Evolutionary conservation across 139 green algal genomes (phyloP), one percentile per base, ranked within the genome.

Genomic region (Chara braunii): DNA sequence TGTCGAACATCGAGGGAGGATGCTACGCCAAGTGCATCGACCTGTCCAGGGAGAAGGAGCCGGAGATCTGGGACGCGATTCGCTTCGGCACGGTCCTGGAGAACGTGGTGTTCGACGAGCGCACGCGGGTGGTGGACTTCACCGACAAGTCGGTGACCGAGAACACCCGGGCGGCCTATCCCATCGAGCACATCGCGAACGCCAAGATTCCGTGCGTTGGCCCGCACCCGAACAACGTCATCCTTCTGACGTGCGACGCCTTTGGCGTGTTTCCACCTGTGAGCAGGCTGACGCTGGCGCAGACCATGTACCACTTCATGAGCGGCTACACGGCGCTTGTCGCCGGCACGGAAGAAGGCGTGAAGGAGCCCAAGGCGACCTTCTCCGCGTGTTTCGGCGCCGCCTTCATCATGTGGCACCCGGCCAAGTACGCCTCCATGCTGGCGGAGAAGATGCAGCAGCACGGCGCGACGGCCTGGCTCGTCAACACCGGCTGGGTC

Each of bases 251-350:
- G 70, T 89, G 84, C 72, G 86, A 92, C 70, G 89, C 89, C 4
- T 96, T 96, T 78, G 90, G 90, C 28, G 89, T 95, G 70, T 80
- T 95, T 74, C 89, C 89, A 0, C 89, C 89, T 8, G 85, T 95
- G n/a, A 70, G 62, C 42, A 80, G 77, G 42, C 82, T 95, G 11
- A 89, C 78, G n/a, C 68, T 64, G 29, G 85, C 89, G 72, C 90
- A 96, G 77, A 88, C 88, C 30, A 95, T 96, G 89, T 97, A 95
- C 77, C 86, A 94, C 70, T 97, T 95, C 73, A 85, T 96, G 57
- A 84, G 60, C 5, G 90, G 90, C 14, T 97, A 96, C 86, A 96
- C 90, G 2, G 84, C 87, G 40, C 60, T 70, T 51, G 91, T 94
- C 40, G 90, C 91, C 8, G 91, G 91, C 60, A 97, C 91, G 2